phyloP scores from a whole-genome alignment of 805 yeast genomes.

The Ogataea ganodermae region DNA sequence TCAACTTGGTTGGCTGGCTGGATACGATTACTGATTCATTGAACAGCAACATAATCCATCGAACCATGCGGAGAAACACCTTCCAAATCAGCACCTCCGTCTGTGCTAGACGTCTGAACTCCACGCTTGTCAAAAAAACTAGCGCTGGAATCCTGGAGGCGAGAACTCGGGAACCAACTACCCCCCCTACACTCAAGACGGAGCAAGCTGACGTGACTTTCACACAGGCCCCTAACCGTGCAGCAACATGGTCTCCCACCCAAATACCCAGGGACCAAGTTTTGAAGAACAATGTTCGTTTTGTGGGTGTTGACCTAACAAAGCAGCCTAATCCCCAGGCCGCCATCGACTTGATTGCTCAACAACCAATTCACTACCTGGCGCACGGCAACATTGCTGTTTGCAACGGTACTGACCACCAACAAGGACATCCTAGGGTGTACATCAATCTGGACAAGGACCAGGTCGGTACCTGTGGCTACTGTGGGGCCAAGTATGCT shows the following conservation, averaged over 20 bases:
- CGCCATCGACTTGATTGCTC: constrained; percentile 79
- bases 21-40: no score
- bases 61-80: constrained; percentile 3
- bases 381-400: constrained; percentile 62
- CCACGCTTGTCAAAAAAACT: constrained; percentile 14
- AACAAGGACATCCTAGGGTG: constrained; percentile 83
- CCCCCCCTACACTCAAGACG: constrained; percentile 16
- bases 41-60: neutral
- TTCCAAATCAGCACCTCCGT: neutral
- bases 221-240: constrained; percentile 76
- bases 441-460: constrained; percentile 80
- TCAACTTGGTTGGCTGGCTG: constrained; percentile 3
- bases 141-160: constrained; percentile 5
- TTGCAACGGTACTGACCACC: constrained; percentile 79
- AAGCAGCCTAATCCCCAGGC: constrained; percentile 79
- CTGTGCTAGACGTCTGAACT: constrained; percentile 4
- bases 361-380: constrained; percentile 69
- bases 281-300: constrained; percentile 57
- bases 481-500: constrained; percentile 74
- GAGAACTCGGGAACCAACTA: constrained; percentile 13
- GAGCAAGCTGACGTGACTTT: constrained; percentile 15
- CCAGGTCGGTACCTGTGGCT: constrained; percentile 71
- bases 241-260: constrained; percentile 66
- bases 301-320: constrained; percentile 67
- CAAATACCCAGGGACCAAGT: constrained; percentile 65